Evolutionary conservation across 805 yeast species (phyloP).

Genomic region (Alloascoidea hylecoeti): DNA sequence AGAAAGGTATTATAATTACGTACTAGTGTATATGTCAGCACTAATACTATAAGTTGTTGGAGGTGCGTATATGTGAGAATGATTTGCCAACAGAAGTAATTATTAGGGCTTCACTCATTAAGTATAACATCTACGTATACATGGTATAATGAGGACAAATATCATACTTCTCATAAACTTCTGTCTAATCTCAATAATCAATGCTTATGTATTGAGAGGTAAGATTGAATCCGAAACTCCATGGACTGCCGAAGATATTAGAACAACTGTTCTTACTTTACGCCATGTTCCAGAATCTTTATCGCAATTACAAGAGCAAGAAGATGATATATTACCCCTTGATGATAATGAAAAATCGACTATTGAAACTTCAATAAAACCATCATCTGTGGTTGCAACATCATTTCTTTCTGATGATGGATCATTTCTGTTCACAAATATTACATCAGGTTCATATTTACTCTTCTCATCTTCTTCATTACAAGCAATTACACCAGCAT

Average conservation of each 20-base stretch:
- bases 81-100: too few species aligned
- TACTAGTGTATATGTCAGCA: neutral
- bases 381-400: neutral
- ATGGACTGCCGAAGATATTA: neutral
- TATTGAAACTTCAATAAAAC: neutral
- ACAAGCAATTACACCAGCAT: neutral
- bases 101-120: too few species aligned
- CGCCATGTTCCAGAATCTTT: neutral
- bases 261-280: neutral
- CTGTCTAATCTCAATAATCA: too few species aligned
- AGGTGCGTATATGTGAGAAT: too few species aligned
- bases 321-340: too few species aligned
- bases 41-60: too few species aligned
- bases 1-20: neutral
- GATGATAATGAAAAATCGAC: neutral
- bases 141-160: too few species aligned
- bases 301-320: neutral
- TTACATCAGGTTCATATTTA: neutral
- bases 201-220: neutral
- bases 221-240: neutral
- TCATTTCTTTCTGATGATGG: neutral
- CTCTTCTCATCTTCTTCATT: neutral
- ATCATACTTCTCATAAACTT: too few species aligned
- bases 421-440: neutral
- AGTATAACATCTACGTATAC: too few species aligned